Evolutionary conservation across 345 rosid genomes (phyloP), one percentile per base, ranked within the genome.

Genomic region (Citrus glauca): DNA sequence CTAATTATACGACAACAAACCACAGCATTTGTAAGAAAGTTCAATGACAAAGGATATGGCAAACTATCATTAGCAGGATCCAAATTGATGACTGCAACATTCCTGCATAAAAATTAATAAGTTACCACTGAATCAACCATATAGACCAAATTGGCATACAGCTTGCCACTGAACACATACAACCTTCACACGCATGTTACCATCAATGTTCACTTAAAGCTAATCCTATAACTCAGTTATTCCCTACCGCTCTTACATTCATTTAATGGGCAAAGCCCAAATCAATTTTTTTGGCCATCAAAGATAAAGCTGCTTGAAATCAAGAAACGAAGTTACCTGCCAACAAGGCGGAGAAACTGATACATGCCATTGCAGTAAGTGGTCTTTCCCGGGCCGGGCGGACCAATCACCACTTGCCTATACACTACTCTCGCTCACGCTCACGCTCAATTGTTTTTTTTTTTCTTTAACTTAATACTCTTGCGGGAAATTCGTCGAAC

Each of bases 301-400:
- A 40, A 37, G 40, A 37, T 2, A 1, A 37, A 37, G 8, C 40
- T 37, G 40, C 42, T 38, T 57, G 75, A 66, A 82, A 38, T 17
- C 1, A 8, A n/a, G 20, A 42, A 16, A 61, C 2, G 59, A 40
- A 20, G 6, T 27, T 30, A 94, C 99, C 99, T 90, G 81, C 97
- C 98, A 19, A 94, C 87, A 66, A 97, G 97, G 62, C 81, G 71
- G 75, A 93, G 95, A 89, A 91, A 97, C 84, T 97, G 97, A 81
- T 98, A 92, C 99, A 94, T 92, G 81, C 98, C 99, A 82, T 94
- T 94, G 86, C 99, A 97, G 82, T 90, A 97, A 64, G 98, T 97
- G 40, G 98, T 91, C 85, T 97, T 96, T n/a, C 99, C 98, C 2
- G 98, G 91, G 33, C 98, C 98, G 24, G 98, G 99, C 16, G 98